Evolutionary conservation across 805 yeast species (phyloP).

Genomic region (Kuraishia hungarica): DNA sequence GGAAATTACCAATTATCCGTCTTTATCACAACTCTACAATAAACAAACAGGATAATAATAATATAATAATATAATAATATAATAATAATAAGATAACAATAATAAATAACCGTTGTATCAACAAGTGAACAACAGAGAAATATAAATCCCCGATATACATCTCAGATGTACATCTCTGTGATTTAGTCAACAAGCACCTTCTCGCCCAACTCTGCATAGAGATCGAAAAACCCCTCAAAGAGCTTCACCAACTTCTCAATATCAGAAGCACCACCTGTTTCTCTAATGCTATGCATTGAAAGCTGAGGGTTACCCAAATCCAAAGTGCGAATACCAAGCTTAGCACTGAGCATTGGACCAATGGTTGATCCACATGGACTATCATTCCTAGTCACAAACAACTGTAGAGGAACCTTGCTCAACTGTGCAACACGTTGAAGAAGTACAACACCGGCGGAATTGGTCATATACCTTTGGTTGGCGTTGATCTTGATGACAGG

Average conservation of each 20-base stretch:
- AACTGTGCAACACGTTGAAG: slow-evolving; percentile 61
- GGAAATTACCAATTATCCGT: no score
- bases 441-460: slow-evolving; percentile 80
- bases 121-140: no score
- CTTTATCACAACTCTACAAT: no score
- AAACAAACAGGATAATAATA: no score
- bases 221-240: slow-evolving; percentile 54
- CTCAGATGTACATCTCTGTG: no score
- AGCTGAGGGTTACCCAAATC: slow-evolving; percentile 90
- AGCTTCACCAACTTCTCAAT: slow-evolving; percentile 52
- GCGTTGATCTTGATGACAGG: slow-evolving; percentile 93
- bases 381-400: slow-evolving; percentile 89
- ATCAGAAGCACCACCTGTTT: slow-evolving; percentile 80
- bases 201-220: slow-evolving; percentile 30
- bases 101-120: no score
- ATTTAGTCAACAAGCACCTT: slow-evolving; percentile 26
- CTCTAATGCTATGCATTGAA: slow-evolving; percentile 91
- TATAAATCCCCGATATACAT: no score
- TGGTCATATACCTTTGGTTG: slow-evolving; percentile 91
- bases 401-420: slow-evolving; percentile 74
- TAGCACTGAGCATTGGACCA: slow-evolving; percentile 88
- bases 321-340: slow-evolving; percentile 77
- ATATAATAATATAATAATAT: no score
- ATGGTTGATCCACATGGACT: slow-evolving; percentile 95
- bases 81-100: no score